Evolutionary conservation across 352 stramenopile species (phyloP).

Genomic region (Pythium phragmitis): DNA sequence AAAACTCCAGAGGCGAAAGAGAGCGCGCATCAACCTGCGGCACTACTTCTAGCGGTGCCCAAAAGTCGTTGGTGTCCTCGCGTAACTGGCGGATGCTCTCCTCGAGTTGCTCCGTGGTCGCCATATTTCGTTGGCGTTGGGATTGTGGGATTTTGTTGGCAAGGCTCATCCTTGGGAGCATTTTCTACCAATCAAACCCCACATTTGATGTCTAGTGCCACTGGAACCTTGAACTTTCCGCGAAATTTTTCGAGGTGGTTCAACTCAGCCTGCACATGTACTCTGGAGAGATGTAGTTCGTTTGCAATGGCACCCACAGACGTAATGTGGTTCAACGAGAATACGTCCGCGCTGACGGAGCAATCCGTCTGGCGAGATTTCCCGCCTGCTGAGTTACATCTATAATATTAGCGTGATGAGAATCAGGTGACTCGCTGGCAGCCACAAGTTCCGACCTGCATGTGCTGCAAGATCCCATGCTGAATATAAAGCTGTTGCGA

Average conservation of each 20-base stretch:
- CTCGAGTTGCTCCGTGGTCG: constrained; percentile 11
- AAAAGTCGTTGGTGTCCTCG: constrained; percentile 72
- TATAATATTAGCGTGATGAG: no score
- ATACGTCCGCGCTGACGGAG: no score
- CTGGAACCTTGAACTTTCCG: neutral
- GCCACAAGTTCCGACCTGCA: no score
- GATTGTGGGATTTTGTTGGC: neutral
- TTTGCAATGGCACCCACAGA: no score
- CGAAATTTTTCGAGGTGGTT: neutral
- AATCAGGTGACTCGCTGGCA: no score
- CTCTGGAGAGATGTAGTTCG: no score
- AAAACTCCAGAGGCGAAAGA: constrained; percentile 58
- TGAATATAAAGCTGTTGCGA: no score
- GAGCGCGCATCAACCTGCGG: constrained; percentile 43
- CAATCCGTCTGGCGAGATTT: no score
- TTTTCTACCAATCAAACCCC: neutral
- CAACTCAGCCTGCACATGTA: neutral
- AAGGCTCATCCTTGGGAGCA: neutral
- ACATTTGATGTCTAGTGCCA: neutral
- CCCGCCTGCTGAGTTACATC: no score
- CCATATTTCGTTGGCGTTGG: neutral
- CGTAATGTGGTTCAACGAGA: no score
- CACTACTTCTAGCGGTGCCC: constrained; percentile 56
- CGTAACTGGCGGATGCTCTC: constrained; percentile 40
- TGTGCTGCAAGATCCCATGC: no score